Percentiles rank a stretch among this genome's conserved stretches.
These are phyloP conservation scores for Aspergillus carbonarius DNA, from an alignment of 2,329 filamentous ascomycete genomes.

Conservation along the genomic window DNA sequence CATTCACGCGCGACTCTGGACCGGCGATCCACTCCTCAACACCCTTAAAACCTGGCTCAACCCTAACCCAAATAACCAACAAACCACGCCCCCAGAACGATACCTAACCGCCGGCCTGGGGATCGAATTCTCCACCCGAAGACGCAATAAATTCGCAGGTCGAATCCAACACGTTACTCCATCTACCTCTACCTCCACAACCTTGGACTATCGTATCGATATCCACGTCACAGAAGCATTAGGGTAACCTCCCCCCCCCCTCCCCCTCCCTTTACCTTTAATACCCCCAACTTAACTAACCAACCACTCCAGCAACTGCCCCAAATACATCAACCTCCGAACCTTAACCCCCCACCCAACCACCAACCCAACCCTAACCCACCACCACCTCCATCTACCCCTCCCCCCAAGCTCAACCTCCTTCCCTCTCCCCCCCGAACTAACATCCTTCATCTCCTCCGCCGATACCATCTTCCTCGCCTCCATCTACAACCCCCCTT, in stretches of 20 bases:
- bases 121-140: background rate
- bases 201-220: background rate
- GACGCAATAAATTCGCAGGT: background rate
- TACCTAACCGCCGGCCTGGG: background rate
- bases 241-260: background rate
- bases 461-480: constrained; percentile 7
- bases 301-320: background rate
- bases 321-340: constrained; percentile 7
- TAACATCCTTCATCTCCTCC: background rate
- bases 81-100: background rate
- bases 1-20: background rate
- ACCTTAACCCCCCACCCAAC: background rate
- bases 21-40: background rate
- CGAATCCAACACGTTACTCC: background rate
- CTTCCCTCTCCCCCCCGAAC: background rate
- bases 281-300: too few species aligned
- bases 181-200: background rate
- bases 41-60: background rate
- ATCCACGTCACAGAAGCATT: background rate
- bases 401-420: too few species aligned
- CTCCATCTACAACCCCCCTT: background rate
- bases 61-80: background rate
- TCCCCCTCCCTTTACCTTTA: too few species aligned
- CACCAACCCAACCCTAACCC: background rate
- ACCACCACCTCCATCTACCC: background rate